Evolutionary conservation across 1,284 basidiomycete species (phyloP), one percentile per base, ranked within the genome.

Genomic region (Heterobasidion parviporum): DNA sequence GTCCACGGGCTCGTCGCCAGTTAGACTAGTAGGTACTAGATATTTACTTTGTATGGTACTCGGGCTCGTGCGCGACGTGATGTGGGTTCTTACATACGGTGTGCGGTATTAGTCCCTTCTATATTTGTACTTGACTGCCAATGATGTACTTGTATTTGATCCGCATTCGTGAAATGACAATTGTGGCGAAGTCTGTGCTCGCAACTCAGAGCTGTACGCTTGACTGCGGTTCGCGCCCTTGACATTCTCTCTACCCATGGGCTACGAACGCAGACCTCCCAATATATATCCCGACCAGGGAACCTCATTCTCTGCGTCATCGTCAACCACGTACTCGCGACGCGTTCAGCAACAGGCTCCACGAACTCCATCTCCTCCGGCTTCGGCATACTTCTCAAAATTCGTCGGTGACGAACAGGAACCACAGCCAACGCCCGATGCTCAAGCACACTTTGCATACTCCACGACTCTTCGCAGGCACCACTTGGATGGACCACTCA

Each of bases 381-480:
- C 88, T 0, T 89, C 88, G 2, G 78, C 86, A 0, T 91, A 90
- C 68, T 91, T 91, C 64, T 75, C 82, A 1, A 67, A 78, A 1
- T 75, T 81, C 45, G 73, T 77, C 32, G 74, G 74, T 35, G 74
- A 80, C 58, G 70, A 74, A 53, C 70, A 75, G 26, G 74, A 79
- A 57, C 75, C 82, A 9, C 75, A 79, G 33, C 80, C 84, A 0
- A 74, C 77, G 1, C 74, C 84, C 0, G 82, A 82, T 54, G 86
- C 88, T 1, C 74, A 77, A 46, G 68, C 79, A 3, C 89, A 91
- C 65, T 93, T 92, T 64, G 85, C 89, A 2, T 92, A 91, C 70
- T 89, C 86, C 61, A 92, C 90, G 0, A 90, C 86, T 0, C 74
- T 93, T 26, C 70, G 89, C 53, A 69, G 90, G 59, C 89, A 92